phyloP scores from a whole-genome alignment of 2,329 filamentous ascomycete genomes.

The Fusarium keratoplasticum region DNA sequence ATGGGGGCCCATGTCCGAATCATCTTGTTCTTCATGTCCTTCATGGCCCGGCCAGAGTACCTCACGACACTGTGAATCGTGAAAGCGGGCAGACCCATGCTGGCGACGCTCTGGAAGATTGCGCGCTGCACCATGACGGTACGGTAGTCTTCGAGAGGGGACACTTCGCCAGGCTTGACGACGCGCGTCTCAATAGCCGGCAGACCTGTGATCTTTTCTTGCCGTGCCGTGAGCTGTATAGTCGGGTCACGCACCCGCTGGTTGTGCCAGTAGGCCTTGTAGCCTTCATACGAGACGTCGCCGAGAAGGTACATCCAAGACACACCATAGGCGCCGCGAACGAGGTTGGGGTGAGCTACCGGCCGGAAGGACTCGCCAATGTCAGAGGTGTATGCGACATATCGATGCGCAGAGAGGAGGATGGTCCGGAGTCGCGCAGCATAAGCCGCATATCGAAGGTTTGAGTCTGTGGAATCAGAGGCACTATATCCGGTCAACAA shows the following conservation, averaged over 20 bases:
- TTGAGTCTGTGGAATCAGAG: conserved; percentile 84
- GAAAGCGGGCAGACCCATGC: conserved; percentile 93
- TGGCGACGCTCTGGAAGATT: conserved; percentile 90
- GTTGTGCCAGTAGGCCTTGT: conserved; percentile 93
- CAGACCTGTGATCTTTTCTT: conserved; percentile 62
- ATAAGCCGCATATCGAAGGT: conserved; percentile 92
- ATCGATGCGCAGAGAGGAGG: conserved; percentile 89
- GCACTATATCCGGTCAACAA: conserved; percentile 44
- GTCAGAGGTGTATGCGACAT: conserved; percentile 96
- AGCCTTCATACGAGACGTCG: conserved; percentile 92
- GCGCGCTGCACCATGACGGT: conserved; percentile 92
- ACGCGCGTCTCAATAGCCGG: conserved; percentile 47
- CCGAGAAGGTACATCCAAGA: conserved; percentile 94
- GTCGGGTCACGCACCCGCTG: conserved; percentile 79
- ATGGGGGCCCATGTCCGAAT: conserved; percentile 91
- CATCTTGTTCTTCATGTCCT: conserved; percentile 79
- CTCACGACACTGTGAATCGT: conserved; percentile 94
- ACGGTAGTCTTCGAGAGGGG: conserved; percentile 88
- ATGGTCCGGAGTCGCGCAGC: conserved; percentile 87
- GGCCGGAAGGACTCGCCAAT: conserved; percentile 97
- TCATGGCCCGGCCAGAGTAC: conserved; percentile 89
- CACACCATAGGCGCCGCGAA: conserved; percentile 86
- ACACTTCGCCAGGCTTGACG: conserved; percentile 57
- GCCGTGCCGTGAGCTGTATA: conserved; percentile 62
- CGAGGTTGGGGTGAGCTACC: conserved; percentile 85